Conservation (phyloP, 2,329 filamentous ascomycete species). For the Thielaviopsis musarum region DNA sequence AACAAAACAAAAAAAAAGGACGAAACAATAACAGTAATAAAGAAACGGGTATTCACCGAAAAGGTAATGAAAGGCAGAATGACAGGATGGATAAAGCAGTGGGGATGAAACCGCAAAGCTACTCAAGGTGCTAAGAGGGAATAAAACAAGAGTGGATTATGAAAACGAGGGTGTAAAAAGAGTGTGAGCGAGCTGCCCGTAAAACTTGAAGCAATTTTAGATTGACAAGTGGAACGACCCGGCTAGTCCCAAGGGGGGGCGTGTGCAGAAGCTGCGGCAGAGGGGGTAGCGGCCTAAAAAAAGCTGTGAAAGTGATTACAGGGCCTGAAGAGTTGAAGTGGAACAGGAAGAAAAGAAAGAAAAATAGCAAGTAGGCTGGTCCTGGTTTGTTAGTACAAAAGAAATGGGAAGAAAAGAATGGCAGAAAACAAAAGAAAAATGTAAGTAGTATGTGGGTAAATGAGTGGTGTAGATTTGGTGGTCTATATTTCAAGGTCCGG, state of each 20-base stretch:
- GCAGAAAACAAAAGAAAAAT: not conserved
- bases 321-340: not conserved
- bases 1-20: not conserved
- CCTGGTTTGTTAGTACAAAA: not conserved
- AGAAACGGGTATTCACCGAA: not conserved
- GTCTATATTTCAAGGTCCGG: too few relatives aligned
- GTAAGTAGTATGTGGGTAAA: not conserved
- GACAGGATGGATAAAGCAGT: not conserved
- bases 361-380: not conserved
- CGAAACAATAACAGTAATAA: not conserved
- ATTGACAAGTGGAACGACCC: not conserved
- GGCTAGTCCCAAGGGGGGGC: not conserved
- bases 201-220: not conserved
- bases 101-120: not conserved
- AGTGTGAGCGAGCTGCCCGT: not conserved
- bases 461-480: too few relatives aligned
- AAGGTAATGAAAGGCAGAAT: not conserved
- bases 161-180: not conserved
- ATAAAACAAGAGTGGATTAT: not conserved
- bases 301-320: not conserved
- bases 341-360: not conserved
- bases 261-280: not conserved
- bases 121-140: not conserved
- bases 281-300: not conserved
- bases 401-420: not conserved